Conservation (phyloP, 2,329 filamentous ascomycete genomes). For the Colletotrichum musae region DNA sequence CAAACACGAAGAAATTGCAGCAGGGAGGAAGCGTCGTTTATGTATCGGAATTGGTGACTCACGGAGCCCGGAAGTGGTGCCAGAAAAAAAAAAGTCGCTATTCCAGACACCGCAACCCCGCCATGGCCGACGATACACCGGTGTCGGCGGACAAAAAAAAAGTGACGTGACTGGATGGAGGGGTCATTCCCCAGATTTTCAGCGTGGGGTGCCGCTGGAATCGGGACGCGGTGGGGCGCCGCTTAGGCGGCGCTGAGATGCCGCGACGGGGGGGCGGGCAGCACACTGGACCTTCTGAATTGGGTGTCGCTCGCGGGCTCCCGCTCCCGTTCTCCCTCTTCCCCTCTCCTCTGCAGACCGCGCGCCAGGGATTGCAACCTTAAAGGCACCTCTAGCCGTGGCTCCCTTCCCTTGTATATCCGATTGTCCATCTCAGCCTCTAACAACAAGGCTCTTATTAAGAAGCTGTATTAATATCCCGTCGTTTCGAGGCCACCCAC, state of each 20-base stretch:
- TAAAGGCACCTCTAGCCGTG: conserved; percentile 34
- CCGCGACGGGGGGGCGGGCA: conserved; percentile 4
- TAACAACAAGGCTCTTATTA: conserved; percentile 26
- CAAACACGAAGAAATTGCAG: background rate
- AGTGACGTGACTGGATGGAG: conserved; percentile 40
- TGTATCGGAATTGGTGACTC: conserved; percentile 30
- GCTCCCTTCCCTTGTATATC: conserved; percentile 10
- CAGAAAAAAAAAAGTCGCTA: conserved; percentile 34
- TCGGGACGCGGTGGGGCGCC: conserved; percentile 23
- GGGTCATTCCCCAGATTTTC: conserved; percentile 36
- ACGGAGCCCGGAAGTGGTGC: conserved; percentile 19
- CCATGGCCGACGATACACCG: conserved; percentile 36
- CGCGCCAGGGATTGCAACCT: conserved; percentile 35
- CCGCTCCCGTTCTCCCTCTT: background rate
- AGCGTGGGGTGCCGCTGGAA: conserved; percentile 35
- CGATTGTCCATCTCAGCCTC: conserved; percentile 27
- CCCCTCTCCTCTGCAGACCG: conserved; percentile 11
- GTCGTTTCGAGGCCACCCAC: conserved; percentile 19
- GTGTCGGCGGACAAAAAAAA: conserved; percentile 31
- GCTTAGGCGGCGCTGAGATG: conserved; percentile 22
- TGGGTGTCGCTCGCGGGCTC: background rate
- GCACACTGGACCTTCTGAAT: background rate
- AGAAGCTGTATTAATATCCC: conserved; percentile 31
- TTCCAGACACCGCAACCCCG: conserved; percentile 40
- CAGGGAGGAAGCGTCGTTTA: conserved; percentile 2